Base-by-base conservation (phyloP, 805 yeast species). In the Wickerhamiella allomyrinae region DNA sequence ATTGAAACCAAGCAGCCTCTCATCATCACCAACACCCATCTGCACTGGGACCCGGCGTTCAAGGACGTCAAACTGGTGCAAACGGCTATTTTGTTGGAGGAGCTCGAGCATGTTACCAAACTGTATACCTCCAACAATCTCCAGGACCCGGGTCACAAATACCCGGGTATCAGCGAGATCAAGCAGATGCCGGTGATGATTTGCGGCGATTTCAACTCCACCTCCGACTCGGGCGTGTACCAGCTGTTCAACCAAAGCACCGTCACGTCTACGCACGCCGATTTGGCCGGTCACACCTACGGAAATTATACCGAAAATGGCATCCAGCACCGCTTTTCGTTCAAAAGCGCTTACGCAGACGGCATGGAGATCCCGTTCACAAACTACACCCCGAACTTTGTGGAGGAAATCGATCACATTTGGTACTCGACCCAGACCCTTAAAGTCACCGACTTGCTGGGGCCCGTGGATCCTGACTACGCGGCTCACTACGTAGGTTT, bases 21-120 rank as follows among this genome's bases (percentile, higher is more conserved):
- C 29, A 69, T 83, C 50, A 68, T 85, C 29, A 86, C 82, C 3
- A 89, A 86, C 55, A 89, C 97, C 0, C 99, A 91, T 69, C 73
- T 91, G 59, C 96, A 89, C 60, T 91, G 98, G 97, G 96, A 91
- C 66, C 98, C 98, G 3, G 84, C 82, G 39, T 83, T 78, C 57
- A 84, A 84, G 58, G 99, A 91, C 63, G 99, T 91, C 43, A 91
- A 91, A 61, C 76, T 96, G 2, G 79, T 91, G 64, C 98, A 91
- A 66, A 91, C 83, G 43, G 96, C 95, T 34, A 79, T 91, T 22
- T 66, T 91, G 49, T 64, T 91, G 53, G 96, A 89, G 54, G 95
- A 91, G 61, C 62, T 93, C 56, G 91, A 84, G 57, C 64, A 65
- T 6, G 60, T 83, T 38, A 63, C 77, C 34, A 75, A 74, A 55